These are phyloP conservation scores for Aspergillus sclerotialis DNA, from an alignment of 2,329 filamentous ascomycete species.

Conservation along the genomic window DNA sequence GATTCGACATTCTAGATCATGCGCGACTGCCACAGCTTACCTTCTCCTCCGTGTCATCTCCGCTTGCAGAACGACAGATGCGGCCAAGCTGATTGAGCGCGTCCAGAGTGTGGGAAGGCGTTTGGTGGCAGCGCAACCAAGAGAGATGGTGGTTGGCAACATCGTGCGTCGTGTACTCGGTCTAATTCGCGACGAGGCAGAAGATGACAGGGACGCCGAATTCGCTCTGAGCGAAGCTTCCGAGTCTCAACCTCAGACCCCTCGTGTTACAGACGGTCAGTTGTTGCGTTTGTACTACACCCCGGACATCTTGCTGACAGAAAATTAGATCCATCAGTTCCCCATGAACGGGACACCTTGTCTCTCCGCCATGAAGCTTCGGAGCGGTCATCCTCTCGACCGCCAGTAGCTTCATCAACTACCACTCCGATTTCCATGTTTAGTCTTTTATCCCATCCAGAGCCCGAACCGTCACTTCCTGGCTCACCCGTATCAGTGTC, in stretches of 20 bases:
- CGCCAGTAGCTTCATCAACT: slow-evolving; percentile 54
- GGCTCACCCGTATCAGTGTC: slow-evolving; percentile 29
- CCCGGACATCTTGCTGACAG: background rate
- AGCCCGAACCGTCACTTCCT: slow-evolving; percentile 37
- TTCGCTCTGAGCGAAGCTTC: slow-evolving; percentile 55
- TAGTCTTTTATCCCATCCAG: slow-evolving; percentile 70
- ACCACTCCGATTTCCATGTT: slow-evolving; percentile 68
- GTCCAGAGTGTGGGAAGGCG: slow-evolving; percentile 72
- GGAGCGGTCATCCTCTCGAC: slow-evolving; percentile 40
- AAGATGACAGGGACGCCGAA: slow-evolving; percentile 66
- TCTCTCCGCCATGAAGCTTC: slow-evolving; percentile 23
- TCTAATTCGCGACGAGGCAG: slow-evolving; percentile 83
- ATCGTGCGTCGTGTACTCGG: slow-evolving; percentile 85
- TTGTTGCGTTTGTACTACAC: slow-evolving; percentile 1
- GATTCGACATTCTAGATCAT: slow-evolving; percentile 79
- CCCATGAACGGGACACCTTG: slow-evolving; percentile 19
- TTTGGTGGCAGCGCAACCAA: slow-evolving; percentile 75
- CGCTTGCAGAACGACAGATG: slow-evolving; percentile 69
- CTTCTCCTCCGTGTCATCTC: slow-evolving; percentile 82
- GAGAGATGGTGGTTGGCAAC: slow-evolving; percentile 89
- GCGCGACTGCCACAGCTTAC: slow-evolving; percentile 84
- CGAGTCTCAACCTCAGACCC: slow-evolving; percentile 43
- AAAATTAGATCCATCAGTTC: slow-evolving; percentile 20
- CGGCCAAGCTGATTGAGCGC: slow-evolving; percentile 69
- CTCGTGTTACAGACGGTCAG: slow-evolving; percentile 30